These are phyloP conservation scores for Glomus cerebriforme DNA, from an alignment of 192 early-diverging fungal genomes.

Conservation along the genomic window DNA sequence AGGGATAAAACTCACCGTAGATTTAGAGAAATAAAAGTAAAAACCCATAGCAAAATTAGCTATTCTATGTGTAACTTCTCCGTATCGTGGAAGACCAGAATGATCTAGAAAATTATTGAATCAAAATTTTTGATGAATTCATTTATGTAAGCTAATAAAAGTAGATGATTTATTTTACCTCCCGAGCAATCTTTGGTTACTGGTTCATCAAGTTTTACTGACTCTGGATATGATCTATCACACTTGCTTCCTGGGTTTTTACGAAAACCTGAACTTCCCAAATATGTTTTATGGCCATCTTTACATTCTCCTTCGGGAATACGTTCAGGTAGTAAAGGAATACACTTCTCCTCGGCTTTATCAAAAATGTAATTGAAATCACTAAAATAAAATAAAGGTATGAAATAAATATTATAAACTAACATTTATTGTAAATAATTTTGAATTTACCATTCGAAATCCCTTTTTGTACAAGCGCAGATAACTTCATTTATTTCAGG, in stretches of 20 bases:
- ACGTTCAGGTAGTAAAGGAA: slow-evolving; percentile 51
- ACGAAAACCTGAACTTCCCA: slow-evolving; percentile 53
- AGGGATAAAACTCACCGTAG: slow-evolving; percentile 37
- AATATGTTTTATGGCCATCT: slow-evolving; percentile 61
- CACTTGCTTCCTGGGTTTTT: background rate
- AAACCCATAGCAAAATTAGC: slow-evolving; percentile 54
- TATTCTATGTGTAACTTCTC: background rate
- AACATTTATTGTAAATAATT: background rate
- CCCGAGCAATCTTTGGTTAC: background rate
- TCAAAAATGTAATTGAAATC: slow-evolving; percentile 79
- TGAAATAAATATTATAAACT: background rate
- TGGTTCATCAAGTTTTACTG: background rate
- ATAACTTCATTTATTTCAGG: slow-evolving; percentile 53
- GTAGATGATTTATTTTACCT: background rate
- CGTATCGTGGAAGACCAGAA: background rate
- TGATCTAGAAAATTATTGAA: slow-evolving; percentile 36
- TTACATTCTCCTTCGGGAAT: slow-evolving; percentile 69
- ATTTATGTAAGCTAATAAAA: background rate
- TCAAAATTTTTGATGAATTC: slow-evolving; percentile 49
- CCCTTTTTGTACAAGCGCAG: slow-evolving; percentile 78
- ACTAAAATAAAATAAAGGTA: slow-evolving; percentile 35
- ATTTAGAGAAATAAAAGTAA: slow-evolving; percentile 69
- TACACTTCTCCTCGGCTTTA: slow-evolving; percentile 55
- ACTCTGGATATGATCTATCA: background rate
- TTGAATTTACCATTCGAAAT: slow-evolving; percentile 72